phyloP scores from a whole-genome alignment of 169 alveolate species.

The Plasmodium malariae region DNA sequence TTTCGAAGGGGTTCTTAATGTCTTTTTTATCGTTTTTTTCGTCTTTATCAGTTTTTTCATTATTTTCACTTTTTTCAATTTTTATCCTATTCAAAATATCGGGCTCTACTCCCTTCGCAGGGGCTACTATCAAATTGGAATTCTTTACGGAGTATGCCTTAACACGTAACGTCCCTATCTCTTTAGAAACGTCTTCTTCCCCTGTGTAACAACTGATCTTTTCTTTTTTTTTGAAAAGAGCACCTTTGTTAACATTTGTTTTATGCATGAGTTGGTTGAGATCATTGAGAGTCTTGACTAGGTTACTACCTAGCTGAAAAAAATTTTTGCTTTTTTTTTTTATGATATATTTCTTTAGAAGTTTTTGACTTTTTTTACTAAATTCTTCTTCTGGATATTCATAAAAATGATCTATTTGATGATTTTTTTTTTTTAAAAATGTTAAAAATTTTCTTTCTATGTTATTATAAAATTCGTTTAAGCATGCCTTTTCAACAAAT shows the following conservation, averaged over 20 bases:
- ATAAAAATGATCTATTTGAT: conserved; percentile 29
- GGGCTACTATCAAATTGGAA: too few relatives aligned
- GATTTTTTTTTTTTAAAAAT: conserved; percentile 50
- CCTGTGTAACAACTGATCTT: background rate
- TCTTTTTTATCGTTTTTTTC: too few relatives aligned
- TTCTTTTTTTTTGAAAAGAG: background rate
- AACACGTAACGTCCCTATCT: too few relatives aligned
- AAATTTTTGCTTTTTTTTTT: conserved; percentile 33
- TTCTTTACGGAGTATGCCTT: too few relatives aligned
- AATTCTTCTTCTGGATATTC: conserved; percentile 21
- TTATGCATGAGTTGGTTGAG: too few relatives aligned
- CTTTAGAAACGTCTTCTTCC: background rate
- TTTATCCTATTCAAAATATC: background rate
- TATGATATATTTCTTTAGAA: conserved; percentile 27
- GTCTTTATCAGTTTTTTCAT: too few relatives aligned
- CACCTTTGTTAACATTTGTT: background rate
- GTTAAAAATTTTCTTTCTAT: conserved; percentile 26
- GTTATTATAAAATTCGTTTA: background rate
- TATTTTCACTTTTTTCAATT: background rate
- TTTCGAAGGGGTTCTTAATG: too few relatives aligned
- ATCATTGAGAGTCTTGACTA: too few relatives aligned
- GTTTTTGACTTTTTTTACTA: background rate
- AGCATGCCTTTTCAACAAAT: conserved; percentile 10
- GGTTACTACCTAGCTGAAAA: too few relatives aligned
- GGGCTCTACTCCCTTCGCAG: background rate